phyloP scores from a whole-genome alignment of 495 filamentous ascomycete species.

The Trichoderma asperelloides region DNA sequence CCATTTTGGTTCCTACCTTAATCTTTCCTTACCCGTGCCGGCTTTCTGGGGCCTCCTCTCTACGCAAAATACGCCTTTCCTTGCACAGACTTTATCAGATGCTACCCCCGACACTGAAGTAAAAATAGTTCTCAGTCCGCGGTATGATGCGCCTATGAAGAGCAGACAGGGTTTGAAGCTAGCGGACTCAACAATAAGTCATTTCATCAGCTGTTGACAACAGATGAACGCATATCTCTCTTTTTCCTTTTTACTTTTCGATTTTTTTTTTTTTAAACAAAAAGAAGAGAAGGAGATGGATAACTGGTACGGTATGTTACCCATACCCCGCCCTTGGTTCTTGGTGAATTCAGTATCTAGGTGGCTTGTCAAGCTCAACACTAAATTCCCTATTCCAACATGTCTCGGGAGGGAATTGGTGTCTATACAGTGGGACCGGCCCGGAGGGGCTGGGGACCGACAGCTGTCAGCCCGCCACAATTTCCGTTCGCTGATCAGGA shows the following conservation, averaged over 20 bases:
- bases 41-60: background rate
- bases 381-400: background rate
- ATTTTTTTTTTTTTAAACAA: too few relatives aligned
- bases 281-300: too few relatives aligned
- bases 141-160: background rate
- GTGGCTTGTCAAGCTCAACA: background rate
- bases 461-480: background rate
- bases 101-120: background rate
- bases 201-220: too few relatives aligned
- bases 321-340: too few relatives aligned
- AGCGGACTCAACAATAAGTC: background rate
- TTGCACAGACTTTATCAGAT: background rate
- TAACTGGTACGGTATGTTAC: too few relatives aligned
- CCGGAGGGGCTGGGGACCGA: background rate
- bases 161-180: background rate
- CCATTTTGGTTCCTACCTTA: slow-evolving; percentile 6
- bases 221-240: too few relatives aligned
- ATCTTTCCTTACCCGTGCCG: background rate
- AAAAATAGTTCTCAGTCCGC: background rate
- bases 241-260: too few relatives aligned
- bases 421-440: background rate
- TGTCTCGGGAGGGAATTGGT: background rate
- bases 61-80: background rate
- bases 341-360: background rate
- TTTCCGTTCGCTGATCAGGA: background rate